Evolutionary conservation across 2,329 filamentous ascomycete genomes (phyloP).

Genomic region (Pestalotiopsis sp.): DNA sequence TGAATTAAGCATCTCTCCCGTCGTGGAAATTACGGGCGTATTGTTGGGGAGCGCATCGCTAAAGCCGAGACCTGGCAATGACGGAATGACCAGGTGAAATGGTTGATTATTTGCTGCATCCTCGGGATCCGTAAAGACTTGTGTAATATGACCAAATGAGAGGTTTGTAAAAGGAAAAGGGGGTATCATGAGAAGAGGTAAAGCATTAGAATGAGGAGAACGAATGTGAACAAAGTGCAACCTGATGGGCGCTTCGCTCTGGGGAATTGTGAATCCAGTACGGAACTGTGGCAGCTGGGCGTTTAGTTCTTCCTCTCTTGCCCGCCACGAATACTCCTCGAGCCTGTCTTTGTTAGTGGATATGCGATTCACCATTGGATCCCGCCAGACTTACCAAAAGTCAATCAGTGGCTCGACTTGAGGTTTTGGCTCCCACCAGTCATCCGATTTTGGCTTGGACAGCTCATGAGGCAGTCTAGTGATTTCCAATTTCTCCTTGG

Average conservation of each 20-base stretch:
- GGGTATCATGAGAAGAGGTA: slow-evolving; percentile 68
- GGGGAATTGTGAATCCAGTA: slow-evolving; percentile 50
- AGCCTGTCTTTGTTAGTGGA: slow-evolving; percentile 49
- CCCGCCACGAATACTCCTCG: slow-evolving; percentile 67
- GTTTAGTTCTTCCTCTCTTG: slow-evolving; percentile 62
- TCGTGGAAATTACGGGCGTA: slow-evolving; percentile 50
- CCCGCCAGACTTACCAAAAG: slow-evolving; percentile 53
- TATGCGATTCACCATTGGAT: not conserved
- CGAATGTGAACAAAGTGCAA: slow-evolving; percentile 68
- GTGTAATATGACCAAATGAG: slow-evolving; percentile 58
- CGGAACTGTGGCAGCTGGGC: slow-evolving; percentile 65
- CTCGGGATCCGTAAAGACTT: slow-evolving; percentile 56
- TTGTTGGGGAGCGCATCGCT: slow-evolving; percentile 62
- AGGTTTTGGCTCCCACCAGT: slow-evolving; percentile 64
- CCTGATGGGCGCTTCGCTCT: slow-evolving; percentile 47
- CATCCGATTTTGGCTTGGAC: slow-evolving; percentile 46
- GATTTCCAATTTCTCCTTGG: slow-evolving; percentile 68
- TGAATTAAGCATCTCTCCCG: slow-evolving; percentile 57
- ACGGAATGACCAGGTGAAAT: slow-evolving; percentile 70
- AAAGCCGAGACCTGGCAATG: slow-evolving; percentile 68
- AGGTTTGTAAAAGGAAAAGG: slow-evolving; percentile 69
- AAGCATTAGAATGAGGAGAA: slow-evolving; percentile 54
- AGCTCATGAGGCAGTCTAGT: slow-evolving; percentile 66
- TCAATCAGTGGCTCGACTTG: slow-evolving; percentile 68
- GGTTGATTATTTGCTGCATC: slow-evolving; percentile 47